Evolutionary conservation across 1,284 basidiomycete genomes (phyloP), one percentile per base, ranked within the genome.

Genomic region (Ceratobasidium sp.): DNA sequence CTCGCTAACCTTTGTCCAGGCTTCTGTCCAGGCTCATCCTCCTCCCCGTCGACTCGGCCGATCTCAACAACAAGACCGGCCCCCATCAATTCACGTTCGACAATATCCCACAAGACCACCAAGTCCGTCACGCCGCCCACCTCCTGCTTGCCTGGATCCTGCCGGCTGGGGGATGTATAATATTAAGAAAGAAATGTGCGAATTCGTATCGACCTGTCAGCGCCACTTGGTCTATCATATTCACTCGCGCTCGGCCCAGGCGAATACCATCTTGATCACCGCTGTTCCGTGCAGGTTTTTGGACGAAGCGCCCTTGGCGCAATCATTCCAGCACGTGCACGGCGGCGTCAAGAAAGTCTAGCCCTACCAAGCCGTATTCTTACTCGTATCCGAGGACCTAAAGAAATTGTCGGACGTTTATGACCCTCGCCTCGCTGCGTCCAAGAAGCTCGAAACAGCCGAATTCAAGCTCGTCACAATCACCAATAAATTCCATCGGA

Each of bases 181-280:
- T 82, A 88, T 95, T 64, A 87, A 89, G 74, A 84, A 85, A 25
- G 92, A 94, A 81, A 89, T 92, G 87, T 77, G 84, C 15, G 85
- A 89, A 79, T 95, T 92, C 83, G 84, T 92, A 64, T 83, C 87
- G 65, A 86, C 91, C 77, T 89, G 93, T 49, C 92, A 95, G 79
- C 85, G 89, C 69, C 92, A 91, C 83, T 87, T 95, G 37, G 87
- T 90, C 78, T 89, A 88, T 78, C 87, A 87, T 49, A 85, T 86
- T 25, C 91, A 95, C 82, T 89, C 89, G 1, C 83, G 84, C 17
- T 85, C 89, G 6, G 89, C 92, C 1, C 92, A 94, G 84, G 91
- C 93, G 0, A 89, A 89, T 54, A 95, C 93, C 0, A 90, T 95
- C 3, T 88, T 95, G 62, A 88, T 95, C 78, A 93, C 92, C 0